Conservation (phyloP, 768 basidiomycete species). For the Naganishia antarctica region DNA sequence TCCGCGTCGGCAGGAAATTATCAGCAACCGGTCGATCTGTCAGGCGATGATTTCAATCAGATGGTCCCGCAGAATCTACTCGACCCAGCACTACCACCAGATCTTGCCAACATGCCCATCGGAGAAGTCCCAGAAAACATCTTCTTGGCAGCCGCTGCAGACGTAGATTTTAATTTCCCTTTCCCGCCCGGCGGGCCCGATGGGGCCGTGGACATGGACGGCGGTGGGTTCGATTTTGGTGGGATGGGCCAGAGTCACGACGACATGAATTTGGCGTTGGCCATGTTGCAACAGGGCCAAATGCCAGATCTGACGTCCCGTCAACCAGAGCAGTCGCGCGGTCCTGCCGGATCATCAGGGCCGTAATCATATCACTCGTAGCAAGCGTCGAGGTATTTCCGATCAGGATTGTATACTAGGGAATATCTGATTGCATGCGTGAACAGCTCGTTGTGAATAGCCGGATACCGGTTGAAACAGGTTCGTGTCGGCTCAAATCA, state of each 20-base stretch:
- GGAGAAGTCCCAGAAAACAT: constrained; percentile 19
- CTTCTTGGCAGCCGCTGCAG: constrained; percentile 13
- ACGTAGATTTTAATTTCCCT: constrained; percentile 14
- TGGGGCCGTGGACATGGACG: neutral
- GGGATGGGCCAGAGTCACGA: neutral
- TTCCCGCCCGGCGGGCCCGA: constrained; percentile 1
- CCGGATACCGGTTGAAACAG: too few species aligned
- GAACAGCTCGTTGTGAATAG: too few species aligned
- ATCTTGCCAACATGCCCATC: constrained; percentile 17
- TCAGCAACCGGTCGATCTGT: neutral
- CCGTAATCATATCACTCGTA: too few species aligned
- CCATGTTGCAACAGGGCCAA: constrained; percentile 4
- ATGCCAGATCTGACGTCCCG: constrained; percentile 4
- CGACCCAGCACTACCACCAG: constrained; percentile 12
- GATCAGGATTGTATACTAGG: too few species aligned
- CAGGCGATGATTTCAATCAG: constrained; percentile 5
- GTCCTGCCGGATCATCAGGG: constrained; percentile 10
- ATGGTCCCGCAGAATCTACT: constrained; percentile 13
- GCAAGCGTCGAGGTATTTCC: neutral
- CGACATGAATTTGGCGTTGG: neutral
- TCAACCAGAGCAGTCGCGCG: constrained; percentile 11
- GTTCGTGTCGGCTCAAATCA: too few species aligned
- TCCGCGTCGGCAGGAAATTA: neutral
- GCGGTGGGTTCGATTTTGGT: neutral
- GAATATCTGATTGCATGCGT: too few species aligned